These are phyloP conservation scores for Suhomyces panamericanus DNA, from an alignment of 1,139 yeast species.

Conservation along the genomic window DNA sequence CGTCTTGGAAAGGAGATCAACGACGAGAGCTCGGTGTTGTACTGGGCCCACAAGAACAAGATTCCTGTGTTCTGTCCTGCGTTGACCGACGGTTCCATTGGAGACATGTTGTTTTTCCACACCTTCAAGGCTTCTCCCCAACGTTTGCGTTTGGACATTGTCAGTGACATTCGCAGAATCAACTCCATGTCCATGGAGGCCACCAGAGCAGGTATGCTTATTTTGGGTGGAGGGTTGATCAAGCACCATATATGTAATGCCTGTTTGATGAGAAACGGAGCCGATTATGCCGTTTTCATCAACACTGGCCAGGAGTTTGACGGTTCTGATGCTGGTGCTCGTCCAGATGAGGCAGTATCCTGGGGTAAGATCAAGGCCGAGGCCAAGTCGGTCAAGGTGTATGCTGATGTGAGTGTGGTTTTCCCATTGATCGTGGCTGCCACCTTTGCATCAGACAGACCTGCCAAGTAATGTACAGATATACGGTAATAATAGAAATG, in stretches of 20 bases:
- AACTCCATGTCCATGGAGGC: constrained; percentile 96
- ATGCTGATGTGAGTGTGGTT: constrained; percentile 94
- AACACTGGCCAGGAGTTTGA: constrained; percentile 99
- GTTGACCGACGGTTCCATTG: constrained; percentile 95
- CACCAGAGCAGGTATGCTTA: constrained; percentile 91
- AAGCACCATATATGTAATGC: constrained; percentile 98
- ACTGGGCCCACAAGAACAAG: constrained; percentile 96
- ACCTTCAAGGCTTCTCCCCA: constrained; percentile 92
- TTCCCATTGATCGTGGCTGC: constrained; percentile 97
- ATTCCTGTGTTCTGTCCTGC: constrained; percentile 98
- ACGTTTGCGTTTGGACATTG: constrained; percentile 87
- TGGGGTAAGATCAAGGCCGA: constrained; percentile 99
- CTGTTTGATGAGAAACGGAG: constrained; percentile 98
- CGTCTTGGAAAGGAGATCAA: constrained; percentile 93
- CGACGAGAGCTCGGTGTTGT: constrained; percentile 89
- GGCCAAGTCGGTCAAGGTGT: constrained; percentile 87
- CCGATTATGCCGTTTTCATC: constrained; percentile 94
- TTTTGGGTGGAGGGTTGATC: constrained; percentile 93
- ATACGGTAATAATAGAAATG: background rate
- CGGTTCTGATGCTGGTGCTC: constrained; percentile 98
- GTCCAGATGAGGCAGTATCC: constrained; percentile 97
- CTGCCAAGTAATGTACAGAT: constrained; percentile 1
- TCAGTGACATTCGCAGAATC: constrained; percentile 85
- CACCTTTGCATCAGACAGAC: constrained; percentile 68
- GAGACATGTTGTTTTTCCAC: constrained; percentile 98